Evolutionary conservation across 2,329 filamentous ascomycete genomes (phyloP), one percentile per base, ranked within the genome.

Genomic region (Sphaerulina populicola): DNA sequence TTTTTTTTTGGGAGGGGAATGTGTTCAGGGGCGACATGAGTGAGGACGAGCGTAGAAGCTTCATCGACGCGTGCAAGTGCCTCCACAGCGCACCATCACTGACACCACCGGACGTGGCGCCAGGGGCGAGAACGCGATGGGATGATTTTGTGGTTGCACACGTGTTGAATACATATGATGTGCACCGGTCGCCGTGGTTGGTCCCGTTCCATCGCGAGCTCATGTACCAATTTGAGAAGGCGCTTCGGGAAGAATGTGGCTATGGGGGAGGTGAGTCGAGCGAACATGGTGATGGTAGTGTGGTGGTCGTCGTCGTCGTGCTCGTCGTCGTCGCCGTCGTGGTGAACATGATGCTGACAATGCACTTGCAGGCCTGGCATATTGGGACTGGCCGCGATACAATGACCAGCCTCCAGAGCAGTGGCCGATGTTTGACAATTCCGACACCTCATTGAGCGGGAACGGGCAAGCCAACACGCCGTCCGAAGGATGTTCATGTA

Each of bases 401-500:
- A 11, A 10, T 10, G 49, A 37, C 14, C 29, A 79, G 77, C 77
- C 43, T 37, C 51, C 48, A 21, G 44, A 49, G 68, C 70, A 47
- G 8, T 48, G 39, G 0, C 74, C 77, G 6, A 61, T 80, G 44
- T 79, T 55, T 29, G 55, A 57, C 27, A 48, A 48, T 14, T 54
- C 51, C 12, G 45, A 49, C 31, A 56, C 51, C 6, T 56, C 53
- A 2, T 30, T 82, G 49, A 75, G 79, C 55, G 78, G 78, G 38
- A 64, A 66, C 39, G 64, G 64, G 47, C 49, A 47, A 70, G 56
- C 75, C 7, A 74, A 72, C 71, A 1, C 42, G 77, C 75, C 18
- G 4, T 14, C 69, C 69, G 0, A 77, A 77, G 14, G 30, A 30
- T 77, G 77, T 37, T 77, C 77, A 2, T 81, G 77, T 60, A 68